phyloP scores from a whole-genome alignment of 2,329 filamentous ascomycete species.

The Monosporascus sp. region DNA sequence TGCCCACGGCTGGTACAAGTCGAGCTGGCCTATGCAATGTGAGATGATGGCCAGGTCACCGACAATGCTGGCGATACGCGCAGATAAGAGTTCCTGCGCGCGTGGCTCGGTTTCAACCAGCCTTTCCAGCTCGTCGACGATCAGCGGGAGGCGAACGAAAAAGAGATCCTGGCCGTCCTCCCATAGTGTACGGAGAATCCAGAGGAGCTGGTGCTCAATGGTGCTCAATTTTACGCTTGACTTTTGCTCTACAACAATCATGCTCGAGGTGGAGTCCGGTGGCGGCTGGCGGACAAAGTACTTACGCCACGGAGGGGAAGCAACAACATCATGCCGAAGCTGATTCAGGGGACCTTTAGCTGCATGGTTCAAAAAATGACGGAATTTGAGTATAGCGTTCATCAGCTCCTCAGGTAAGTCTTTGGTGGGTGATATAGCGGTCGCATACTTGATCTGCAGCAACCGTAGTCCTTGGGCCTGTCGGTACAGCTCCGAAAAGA shows the following conservation, averaged over 20 bases:
- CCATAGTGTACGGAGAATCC: conserved; percentile 33
- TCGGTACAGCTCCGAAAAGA: conserved; percentile 33
- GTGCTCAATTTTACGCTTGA: conserved; percentile 14
- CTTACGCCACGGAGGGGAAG: conserved; percentile 37
- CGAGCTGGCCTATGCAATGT: conserved; percentile 39
- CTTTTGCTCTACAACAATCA: conserved; percentile 13
- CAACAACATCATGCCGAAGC: conserved; percentile 20
- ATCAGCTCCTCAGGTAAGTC: conserved; percentile 36
- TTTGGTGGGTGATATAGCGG: conserved; percentile 25
- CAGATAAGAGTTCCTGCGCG: conserved; percentile 33
- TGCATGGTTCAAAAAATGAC: conserved; percentile 28
- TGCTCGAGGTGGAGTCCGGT: conserved; percentile 9
- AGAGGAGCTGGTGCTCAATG: conserved; percentile 25
- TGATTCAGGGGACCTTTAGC: conserved; percentile 26
- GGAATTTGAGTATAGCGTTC: conserved; percentile 34
- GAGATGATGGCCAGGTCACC: conserved; percentile 41
- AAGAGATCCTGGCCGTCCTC: conserved; percentile 29
- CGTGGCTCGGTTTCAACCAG: conserved; percentile 33
- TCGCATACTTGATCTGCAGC: conserved; percentile 29
- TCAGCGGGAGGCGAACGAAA: conserved; percentile 26
- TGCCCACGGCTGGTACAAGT: conserved; percentile 46
- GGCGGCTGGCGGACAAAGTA: conserved; percentile 27
- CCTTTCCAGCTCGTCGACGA: conserved; percentile 46
- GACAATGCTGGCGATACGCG: conserved; percentile 30
- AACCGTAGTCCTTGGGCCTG: conserved; percentile 21